A percentile compares a stretch with the other conserved stretches of the same genome.
phyloP scores from a whole-genome alignment of 2,329 filamentous ascomycete genomes.

The Rhynchosporium agropyri region DNA sequence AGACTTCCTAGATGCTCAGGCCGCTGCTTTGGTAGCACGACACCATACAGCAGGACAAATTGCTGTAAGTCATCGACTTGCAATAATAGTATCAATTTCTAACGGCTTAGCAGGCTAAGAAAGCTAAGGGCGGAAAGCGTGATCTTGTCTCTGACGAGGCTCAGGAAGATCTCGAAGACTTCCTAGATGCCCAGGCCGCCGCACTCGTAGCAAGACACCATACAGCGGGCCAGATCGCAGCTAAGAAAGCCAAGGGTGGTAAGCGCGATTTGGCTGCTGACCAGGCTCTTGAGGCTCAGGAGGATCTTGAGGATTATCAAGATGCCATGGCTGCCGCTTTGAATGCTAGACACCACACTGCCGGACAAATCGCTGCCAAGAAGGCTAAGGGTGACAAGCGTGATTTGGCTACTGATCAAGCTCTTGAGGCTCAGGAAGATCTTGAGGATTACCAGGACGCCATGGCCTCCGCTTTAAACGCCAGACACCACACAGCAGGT shows the following conservation, averaged over 20 bases:
- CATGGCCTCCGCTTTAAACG: slow-evolving; percentile 19
- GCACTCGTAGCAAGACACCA: slow-evolving; percentile 23
- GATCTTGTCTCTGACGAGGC: not conserved
- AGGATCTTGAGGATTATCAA: not conserved
- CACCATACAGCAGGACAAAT: slow-evolving; percentile 32
- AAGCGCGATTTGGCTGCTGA: slow-evolving; percentile 23
- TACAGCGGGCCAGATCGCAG: slow-evolving; percentile 34
- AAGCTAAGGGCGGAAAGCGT: not conserved
- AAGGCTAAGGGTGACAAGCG: slow-evolving; percentile 20
- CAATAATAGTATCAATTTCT: not conserved
- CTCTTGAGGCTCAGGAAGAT: slow-evolving; percentile 1
- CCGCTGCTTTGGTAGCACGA: not conserved
- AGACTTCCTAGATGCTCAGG: slow-evolving; percentile 13
- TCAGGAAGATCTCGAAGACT: no score
- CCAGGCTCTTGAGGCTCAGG: slow-evolving; percentile 1
- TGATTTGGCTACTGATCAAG: slow-evolving; percentile 20
- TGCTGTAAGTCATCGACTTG: slow-evolving; percentile 18
- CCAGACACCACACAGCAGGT: slow-evolving; percentile 31
- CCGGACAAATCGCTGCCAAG: slow-evolving; percentile 32
- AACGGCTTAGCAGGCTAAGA: not conserved
- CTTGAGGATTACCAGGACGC: slow-evolving; percentile 9
- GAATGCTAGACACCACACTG: slow-evolving; percentile 31
- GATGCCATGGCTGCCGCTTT: slow-evolving; percentile 16
- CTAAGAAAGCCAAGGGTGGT: slow-evolving; percentile 29
- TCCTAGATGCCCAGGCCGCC: no score